Conservation (phyloP, 1,284 basidiomycete genomes). For the Vanrija pseudolonga region DNA sequence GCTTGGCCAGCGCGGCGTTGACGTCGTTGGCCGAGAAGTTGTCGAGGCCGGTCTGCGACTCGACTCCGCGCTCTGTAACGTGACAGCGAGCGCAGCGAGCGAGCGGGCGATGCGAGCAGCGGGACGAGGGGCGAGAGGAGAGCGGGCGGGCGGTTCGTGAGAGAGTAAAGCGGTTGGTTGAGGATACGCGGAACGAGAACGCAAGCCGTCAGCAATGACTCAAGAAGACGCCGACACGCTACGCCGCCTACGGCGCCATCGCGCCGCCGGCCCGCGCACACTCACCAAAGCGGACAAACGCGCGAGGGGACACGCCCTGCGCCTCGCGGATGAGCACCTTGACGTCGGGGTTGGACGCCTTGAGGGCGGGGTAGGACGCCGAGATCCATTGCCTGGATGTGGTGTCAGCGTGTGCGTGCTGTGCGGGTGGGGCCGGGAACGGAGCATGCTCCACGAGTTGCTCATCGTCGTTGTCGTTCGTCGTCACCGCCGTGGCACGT, state of each 20-base stretch:
- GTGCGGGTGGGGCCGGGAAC: not conserved
- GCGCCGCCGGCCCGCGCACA: constrained; percentile 17
- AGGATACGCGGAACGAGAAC: too few relatives aligned
- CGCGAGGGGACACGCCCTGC: constrained; percentile 77
- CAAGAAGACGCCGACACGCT: not conserved
- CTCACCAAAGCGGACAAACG: constrained; percentile 88
- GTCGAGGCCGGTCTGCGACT: constrained; percentile 39
- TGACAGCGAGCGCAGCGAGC: not conserved
- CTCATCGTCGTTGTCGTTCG: too few relatives aligned
- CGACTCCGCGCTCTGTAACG: constrained; percentile 45
- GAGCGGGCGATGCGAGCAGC: not conserved
- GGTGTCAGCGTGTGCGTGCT: constrained; percentile 1
- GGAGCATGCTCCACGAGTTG: too few relatives aligned
- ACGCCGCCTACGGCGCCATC: too few relatives aligned
- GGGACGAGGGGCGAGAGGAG: not conserved
- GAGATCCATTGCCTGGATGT: constrained; percentile 72
- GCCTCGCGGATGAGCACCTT: constrained; percentile 88
- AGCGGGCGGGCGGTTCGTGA: not conserved
- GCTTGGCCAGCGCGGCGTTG: constrained; percentile 31
- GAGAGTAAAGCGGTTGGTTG: too few relatives aligned
- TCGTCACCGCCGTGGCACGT: too few relatives aligned
- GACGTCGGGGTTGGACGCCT: constrained; percentile 82
- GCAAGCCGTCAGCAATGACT: not conserved
- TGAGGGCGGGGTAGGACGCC: constrained; percentile 73
- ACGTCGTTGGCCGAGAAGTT: constrained; percentile 45